Conservation (phyloP, 164 flowering plant species). For the Chimonanthus salicifolius region DNA sequence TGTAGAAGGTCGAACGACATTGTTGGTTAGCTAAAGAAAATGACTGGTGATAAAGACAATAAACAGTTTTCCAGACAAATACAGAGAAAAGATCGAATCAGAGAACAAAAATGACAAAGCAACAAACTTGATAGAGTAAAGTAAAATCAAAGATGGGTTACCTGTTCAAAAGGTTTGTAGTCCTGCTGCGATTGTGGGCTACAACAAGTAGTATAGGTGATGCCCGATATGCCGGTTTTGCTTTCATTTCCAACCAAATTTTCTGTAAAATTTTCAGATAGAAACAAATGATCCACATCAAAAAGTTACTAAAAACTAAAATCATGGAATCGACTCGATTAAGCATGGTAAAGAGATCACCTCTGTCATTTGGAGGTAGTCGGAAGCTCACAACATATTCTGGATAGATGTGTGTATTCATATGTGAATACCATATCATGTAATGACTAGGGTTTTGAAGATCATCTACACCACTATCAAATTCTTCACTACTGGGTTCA, state of each 20-base stretch:
- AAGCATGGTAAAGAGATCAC: conserved; percentile 32
- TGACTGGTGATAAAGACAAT: no score
- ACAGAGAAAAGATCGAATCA: no score
- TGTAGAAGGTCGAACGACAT: neutral
- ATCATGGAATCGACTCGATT: neutral
- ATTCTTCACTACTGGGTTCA: conserved; percentile 62
- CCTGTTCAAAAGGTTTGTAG: no score
- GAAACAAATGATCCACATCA: no score
- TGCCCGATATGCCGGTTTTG: conserved; percentile 33
- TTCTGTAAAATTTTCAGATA: conserved; percentile 22
- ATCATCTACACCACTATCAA: conserved; percentile 85
- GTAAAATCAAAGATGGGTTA: no score
- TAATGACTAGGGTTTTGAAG: conserved; percentile 50
- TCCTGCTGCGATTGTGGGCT: no score
- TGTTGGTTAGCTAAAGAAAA: no score
- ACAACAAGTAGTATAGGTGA: conserved; percentile 11
- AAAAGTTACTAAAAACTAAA: no score
- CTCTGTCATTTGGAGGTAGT: conserved; percentile 46
- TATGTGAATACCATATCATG: conserved; percentile 74
- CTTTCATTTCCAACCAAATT: conserved; percentile 24
- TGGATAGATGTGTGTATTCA: conserved; percentile 76
- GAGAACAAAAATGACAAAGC: neutral
- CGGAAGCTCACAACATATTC: conserved; percentile 84
- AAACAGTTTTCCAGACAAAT: no score
- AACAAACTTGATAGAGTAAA: no score